Evolutionary conservation across 805 yeast genomes (phyloP).

Genomic region (Ascoidea asiatica): DNA sequence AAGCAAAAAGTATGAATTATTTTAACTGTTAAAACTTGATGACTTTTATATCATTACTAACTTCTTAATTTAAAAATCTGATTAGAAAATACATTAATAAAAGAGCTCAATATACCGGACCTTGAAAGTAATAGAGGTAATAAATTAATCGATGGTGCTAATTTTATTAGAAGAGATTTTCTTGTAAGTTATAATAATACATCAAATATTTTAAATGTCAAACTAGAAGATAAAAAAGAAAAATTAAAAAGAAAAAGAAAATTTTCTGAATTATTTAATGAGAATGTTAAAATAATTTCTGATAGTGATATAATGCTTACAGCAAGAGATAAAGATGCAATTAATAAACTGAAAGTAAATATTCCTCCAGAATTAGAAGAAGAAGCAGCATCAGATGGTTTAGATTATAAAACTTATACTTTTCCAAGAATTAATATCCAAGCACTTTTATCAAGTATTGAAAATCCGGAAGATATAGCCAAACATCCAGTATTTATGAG

Average conservation of each 20-base stretch:
- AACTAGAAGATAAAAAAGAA: background rate
- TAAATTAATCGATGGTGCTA: background rate
- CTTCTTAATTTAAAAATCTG: too few relatives aligned
- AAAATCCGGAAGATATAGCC: conserved; percentile 68
- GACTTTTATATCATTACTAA: too few relatives aligned
- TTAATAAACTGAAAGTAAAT: too few relatives aligned
- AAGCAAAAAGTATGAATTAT: too few relatives aligned
- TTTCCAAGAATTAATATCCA: conserved; percentile 28
- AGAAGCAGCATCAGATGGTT: conserved; percentile 21
- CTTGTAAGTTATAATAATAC: background rate
- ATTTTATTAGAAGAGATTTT: background rate
- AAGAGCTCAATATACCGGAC: background rate
- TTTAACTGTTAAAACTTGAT: too few relatives aligned
- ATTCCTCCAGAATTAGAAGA: conserved; percentile 9
- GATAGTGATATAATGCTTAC: background rate
- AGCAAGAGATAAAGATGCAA: background rate
- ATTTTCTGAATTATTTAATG: background rate
- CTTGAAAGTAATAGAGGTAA: background rate
- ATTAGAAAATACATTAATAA: too few relatives aligned
- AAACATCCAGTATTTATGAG: conserved; percentile 54
- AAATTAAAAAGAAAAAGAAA: background rate
- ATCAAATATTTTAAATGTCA: background rate
- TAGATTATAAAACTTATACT: conserved; percentile 30
- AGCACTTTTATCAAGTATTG: conserved; percentile 60
- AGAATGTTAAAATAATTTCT: too few relatives aligned